Conservation (phyloP, 2,329 filamentous ascomycete species). For the Penicillium janthinellum region DNA sequence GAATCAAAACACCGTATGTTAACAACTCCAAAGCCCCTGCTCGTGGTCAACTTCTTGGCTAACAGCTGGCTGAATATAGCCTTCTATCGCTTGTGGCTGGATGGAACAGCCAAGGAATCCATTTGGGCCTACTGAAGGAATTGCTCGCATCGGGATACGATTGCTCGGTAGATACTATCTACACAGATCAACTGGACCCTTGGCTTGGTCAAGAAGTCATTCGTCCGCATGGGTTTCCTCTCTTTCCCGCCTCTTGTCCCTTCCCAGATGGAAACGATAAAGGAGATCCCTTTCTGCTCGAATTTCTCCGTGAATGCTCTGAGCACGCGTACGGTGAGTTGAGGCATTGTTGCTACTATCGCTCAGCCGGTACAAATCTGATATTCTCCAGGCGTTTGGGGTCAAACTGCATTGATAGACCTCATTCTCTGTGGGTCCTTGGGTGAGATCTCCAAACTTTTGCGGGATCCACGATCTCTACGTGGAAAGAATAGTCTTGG, state of each 20-base stretch:
- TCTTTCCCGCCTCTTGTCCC: not conserved
- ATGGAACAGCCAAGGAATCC: not conserved
- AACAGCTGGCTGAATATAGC: not conserved
- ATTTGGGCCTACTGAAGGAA: not conserved
- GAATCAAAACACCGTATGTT: not conserved
- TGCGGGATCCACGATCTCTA: not conserved
- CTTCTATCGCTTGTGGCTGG: not conserved
- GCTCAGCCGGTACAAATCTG: not conserved
- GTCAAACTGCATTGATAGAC: not conserved
- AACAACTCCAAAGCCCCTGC: no score
- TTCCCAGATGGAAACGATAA: not conserved
- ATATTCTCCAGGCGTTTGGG: not conserved
- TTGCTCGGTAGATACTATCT: not conserved
- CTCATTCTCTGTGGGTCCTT: not conserved
- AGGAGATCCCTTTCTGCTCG: not conserved
- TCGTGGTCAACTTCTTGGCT: not conserved
- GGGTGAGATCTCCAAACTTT: not conserved
- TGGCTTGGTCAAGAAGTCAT: not conserved
- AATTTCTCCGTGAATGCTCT: not conserved
- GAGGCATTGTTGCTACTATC: no score
- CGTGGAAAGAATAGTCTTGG: not conserved
- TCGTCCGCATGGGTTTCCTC: not conserved
- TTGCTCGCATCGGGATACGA: not conserved
- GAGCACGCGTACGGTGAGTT: not conserved
- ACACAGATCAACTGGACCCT: not conserved